Percentiles rank a stretch among this genome's conserved stretches.
These are phyloP conservation scores for fission yeast (Schizosaccharomyces pombe) DNA, from an alignment of 805 yeast species.

Conservation along the genomic window DNA sequence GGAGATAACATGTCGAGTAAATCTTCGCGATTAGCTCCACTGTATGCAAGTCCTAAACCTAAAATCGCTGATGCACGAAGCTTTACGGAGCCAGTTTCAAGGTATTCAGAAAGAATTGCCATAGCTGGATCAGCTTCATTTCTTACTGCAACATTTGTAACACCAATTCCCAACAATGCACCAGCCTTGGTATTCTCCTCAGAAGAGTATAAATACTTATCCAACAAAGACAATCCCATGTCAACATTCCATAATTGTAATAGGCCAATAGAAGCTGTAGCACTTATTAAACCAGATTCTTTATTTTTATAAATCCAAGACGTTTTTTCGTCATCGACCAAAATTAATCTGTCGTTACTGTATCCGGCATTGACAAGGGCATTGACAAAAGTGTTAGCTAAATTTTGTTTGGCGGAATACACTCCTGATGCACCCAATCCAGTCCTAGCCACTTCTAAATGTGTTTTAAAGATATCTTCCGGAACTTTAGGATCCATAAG, in stretches of 20 bases:
- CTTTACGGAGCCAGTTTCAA: slow-evolving; percentile 35
- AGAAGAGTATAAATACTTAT: slow-evolving; percentile 63
- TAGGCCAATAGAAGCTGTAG: slow-evolving; percentile 80
- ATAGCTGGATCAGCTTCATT: slow-evolving; percentile 89
- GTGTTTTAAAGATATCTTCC: slow-evolving; percentile 80
- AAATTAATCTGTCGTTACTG: slow-evolving; percentile 56
- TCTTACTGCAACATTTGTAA: slow-evolving; percentile 75
- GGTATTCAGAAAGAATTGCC: slow-evolving; percentile 59
- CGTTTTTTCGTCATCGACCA: slow-evolving; percentile 42
- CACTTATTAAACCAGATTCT: slow-evolving; percentile 72
- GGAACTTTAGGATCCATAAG: slow-evolving; percentile 77
- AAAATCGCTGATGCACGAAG: slow-evolving; percentile 62
- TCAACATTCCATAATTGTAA: slow-evolving; percentile 75
- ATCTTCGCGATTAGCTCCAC: slow-evolving; percentile 78
- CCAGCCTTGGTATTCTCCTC: slow-evolving; percentile 87
- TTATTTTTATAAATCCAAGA: slow-evolving; percentile 83
- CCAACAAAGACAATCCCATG: slow-evolving; percentile 74
- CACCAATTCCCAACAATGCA: slow-evolving; percentile 84
- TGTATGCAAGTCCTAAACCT: slow-evolving; percentile 84
- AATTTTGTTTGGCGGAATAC: slow-evolving; percentile 84
- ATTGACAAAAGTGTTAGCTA: slow-evolving; percentile 86
- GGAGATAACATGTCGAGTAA: slow-evolving; percentile 58
- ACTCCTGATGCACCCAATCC: slow-evolving; percentile 29
- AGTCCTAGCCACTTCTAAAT: slow-evolving; percentile 48
- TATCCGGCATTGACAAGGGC: slow-evolving; percentile 80